These are phyloP conservation scores for Penicillium taxi DNA, from an alignment of 495 filamentous ascomycete genomes.

Conservation along the genomic window DNA sequence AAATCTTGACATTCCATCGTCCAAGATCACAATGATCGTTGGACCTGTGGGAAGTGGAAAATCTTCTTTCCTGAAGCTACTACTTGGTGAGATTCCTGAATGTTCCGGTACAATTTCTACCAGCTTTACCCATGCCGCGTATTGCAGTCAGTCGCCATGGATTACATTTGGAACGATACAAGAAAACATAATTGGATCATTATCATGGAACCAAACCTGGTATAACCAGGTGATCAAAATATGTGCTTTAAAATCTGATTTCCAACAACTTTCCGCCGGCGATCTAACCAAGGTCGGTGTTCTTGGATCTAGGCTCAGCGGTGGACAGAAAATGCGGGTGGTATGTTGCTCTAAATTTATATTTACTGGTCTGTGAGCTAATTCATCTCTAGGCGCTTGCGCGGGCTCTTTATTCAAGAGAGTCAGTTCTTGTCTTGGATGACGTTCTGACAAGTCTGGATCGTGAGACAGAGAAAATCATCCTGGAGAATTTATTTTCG, in stretches of 20 bases:
- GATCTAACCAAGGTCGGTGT: conserved; percentile 59
- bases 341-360: conserved; percentile 4
- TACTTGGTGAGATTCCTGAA: conserved; percentile 44
- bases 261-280: conserved; percentile 49
- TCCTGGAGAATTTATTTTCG: conserved; percentile 20
- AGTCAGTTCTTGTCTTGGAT: conserved; percentile 44
- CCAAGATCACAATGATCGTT: conserved; percentile 41
- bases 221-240: conserved; percentile 48
- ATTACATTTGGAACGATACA: conserved; percentile 71
- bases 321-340: conserved; percentile 58
- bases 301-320: conserved; percentile 55
- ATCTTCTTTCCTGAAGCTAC: conserved; percentile 40
- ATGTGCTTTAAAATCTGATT: conserved; percentile 52
- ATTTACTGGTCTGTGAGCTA: background rate
- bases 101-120: conserved; percentile 12
- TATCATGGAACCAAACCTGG: conserved; percentile 48
- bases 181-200: conserved; percentile 67
- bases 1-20: conserved; percentile 21
- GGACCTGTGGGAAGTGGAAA: conserved; percentile 52
- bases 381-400: conserved; percentile 29
- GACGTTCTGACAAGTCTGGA: conserved; percentile 48
- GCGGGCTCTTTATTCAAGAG: conserved; percentile 47
- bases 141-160: conserved; percentile 72
- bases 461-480: conserved; percentile 33
- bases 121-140: conserved; percentile 46